Conservation (phyloP, 495 filamentous ascomycete species). For the Melanomma pulvis-pyrius region DNA sequence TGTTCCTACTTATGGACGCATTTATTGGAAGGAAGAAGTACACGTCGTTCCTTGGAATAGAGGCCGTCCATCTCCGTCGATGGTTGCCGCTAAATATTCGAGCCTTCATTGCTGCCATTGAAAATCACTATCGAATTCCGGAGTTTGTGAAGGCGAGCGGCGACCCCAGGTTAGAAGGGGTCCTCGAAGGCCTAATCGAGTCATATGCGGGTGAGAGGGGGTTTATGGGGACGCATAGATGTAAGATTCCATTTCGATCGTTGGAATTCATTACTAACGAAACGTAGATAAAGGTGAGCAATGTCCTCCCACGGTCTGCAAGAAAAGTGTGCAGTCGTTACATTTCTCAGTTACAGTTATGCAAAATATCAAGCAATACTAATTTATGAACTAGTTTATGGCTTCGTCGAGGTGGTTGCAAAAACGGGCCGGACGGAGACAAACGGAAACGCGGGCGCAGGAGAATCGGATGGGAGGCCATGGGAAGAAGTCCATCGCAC, state of each 20-base stretch:
- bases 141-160: slow-evolving; percentile 53
- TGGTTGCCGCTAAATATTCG: slow-evolving; percentile 55
- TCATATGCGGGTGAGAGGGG: slow-evolving; percentile 55
- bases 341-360: too few relatives aligned
- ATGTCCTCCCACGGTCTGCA: not conserved
- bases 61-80: slow-evolving; percentile 53
- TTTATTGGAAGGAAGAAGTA: slow-evolving; percentile 56
- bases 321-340: not conserved
- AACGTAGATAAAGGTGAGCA: slow-evolving; percentile 40
- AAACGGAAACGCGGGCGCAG: slow-evolving; percentile 52
- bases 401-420: slow-evolving; percentile 56
- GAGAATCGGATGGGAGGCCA: slow-evolving; percentile 46
- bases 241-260: not conserved
- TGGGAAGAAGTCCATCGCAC: slow-evolving; percentile 57
- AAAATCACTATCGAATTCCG: slow-evolving; percentile 54
- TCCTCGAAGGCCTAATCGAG: slow-evolving; percentile 55
- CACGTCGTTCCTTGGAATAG: slow-evolving; percentile 53
- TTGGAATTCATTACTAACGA: not conserved
- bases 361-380: not conserved
- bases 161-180: slow-evolving; percentile 51
- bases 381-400: slow-evolving; percentile 44
- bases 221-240: slow-evolving; percentile 58
- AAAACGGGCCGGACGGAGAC: slow-evolving; percentile 57
- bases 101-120: slow-evolving; percentile 57
- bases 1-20: slow-evolving; percentile 57